These are phyloP conservation scores for Ophiosphaerella narmari DNA, from an alignment of 2,329 filamentous ascomycete species.

Conservation along the genomic window DNA sequence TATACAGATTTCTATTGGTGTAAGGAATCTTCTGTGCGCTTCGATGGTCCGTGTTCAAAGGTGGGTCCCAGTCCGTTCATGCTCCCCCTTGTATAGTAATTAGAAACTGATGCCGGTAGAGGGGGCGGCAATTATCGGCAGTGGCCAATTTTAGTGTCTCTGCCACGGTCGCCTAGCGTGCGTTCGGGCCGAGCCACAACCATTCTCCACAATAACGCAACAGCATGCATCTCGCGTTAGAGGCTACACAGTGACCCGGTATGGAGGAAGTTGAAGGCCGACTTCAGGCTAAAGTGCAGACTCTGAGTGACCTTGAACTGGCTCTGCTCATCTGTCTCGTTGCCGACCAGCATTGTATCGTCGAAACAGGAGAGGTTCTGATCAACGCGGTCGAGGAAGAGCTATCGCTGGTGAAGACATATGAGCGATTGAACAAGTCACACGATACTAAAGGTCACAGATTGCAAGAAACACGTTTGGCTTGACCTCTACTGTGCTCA, in stretches of 20 bases:
- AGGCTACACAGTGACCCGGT: background rate
- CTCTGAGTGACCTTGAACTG: slow-evolving; percentile 84
- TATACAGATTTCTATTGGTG: too few relatives aligned
- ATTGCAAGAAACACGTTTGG: slow-evolving; percentile 73
- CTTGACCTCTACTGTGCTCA: slow-evolving; percentile 69
- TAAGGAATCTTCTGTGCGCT: too few relatives aligned
- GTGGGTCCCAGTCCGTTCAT: too few relatives aligned
- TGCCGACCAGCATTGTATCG: slow-evolving; percentile 83
- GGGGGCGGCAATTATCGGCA: too few relatives aligned
- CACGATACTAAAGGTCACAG: slow-evolving; percentile 47
- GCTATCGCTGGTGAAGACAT: slow-evolving; percentile 65
- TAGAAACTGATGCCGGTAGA: too few relatives aligned
- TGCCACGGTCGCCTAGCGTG: too few relatives aligned
- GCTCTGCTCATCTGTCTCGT: slow-evolving; percentile 82
- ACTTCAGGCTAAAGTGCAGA: slow-evolving; percentile 68
- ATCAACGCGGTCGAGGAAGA: slow-evolving; percentile 74
- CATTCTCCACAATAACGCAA: too few relatives aligned
- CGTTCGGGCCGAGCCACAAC: too few relatives aligned
- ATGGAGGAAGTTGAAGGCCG: slow-evolving; percentile 9
- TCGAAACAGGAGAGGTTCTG: slow-evolving; percentile 69
- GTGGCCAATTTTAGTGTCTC: too few relatives aligned
- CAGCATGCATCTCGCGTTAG: too few relatives aligned
- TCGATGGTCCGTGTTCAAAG: too few relatives aligned
- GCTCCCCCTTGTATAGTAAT: too few relatives aligned
- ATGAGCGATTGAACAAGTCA: background rate